Conservation (phyloP, 1,139 yeast species). For the Saccharomyces hybrid region DNA sequence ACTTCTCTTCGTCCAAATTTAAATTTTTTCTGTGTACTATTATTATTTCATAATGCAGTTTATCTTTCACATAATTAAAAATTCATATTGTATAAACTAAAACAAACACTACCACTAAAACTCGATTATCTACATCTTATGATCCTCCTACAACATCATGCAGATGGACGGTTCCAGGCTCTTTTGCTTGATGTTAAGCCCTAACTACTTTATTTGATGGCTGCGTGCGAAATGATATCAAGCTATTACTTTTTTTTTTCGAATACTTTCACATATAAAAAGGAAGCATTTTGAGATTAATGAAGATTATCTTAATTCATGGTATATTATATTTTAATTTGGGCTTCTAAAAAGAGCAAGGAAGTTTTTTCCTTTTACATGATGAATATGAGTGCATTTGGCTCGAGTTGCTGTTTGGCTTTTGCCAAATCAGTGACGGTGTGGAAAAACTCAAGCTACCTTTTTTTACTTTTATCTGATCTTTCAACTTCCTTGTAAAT, state of each 20-base stretch:
- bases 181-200: background rate
- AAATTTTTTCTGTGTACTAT: constrained; percentile 1
- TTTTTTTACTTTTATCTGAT: constrained; percentile 37
- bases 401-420: constrained; percentile 54
- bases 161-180: background rate
- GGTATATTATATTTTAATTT: background rate
- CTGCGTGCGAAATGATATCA: background rate
- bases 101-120: background rate
- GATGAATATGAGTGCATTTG: constrained; percentile 80
- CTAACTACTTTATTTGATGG: background rate
- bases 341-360: constrained; percentile 2
- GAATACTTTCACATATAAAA: background rate
- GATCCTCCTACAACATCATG: background rate
- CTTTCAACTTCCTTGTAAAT: constrained; percentile 4
- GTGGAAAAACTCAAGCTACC: constrained; percentile 83
- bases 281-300: background rate
- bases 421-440: constrained; percentile 40
- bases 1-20: constrained; percentile 5
- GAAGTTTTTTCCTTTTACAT: constrained; percentile 27
- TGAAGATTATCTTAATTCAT: background rate
- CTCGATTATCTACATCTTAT: background rate
- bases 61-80: background rate
- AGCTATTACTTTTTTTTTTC: background rate
- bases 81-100: constrained; percentile 1
- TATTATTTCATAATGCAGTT: constrained; percentile 1